Evolutionary conservation across 148 eudicot species (phyloP).

Genomic region (Silene uniflora): DNA sequence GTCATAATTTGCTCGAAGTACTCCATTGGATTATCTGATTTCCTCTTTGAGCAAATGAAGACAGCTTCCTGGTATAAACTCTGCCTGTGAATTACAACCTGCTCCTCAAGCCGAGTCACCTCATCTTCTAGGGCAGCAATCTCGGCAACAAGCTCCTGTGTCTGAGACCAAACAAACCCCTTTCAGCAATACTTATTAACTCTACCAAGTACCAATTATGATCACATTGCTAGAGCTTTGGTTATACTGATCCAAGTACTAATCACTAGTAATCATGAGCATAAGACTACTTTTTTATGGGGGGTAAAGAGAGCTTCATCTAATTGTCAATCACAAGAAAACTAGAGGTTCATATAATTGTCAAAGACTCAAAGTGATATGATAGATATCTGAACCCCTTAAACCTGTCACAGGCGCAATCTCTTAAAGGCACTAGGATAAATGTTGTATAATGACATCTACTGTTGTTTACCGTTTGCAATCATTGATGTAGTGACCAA

Average conservation of each 20-base stretch:
- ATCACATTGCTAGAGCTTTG: background rate
- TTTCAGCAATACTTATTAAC: slow-evolving; percentile 2
- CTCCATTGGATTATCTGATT: slow-evolving; percentile 37
- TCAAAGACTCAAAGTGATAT: too few species aligned
- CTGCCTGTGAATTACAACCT: slow-evolving; percentile 58
- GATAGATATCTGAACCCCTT: too few species aligned
- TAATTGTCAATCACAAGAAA: background rate
- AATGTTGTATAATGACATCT: background rate
- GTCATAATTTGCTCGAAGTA: slow-evolving; percentile 25
- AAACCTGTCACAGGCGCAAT: too few species aligned
- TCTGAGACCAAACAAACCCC: slow-evolving; percentile 35
- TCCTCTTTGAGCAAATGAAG: slow-evolving; percentile 45
- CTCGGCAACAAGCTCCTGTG: slow-evolving; percentile 88
- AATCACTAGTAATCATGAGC: background rate
- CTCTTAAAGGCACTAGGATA: background rate
- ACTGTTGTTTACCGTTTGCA: background rate
- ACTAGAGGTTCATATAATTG: background rate
- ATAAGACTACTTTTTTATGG: background rate
- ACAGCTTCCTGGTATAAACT: slow-evolving; percentile 75
- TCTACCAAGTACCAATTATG: background rate
- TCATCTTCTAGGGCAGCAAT: slow-evolving; percentile 95
- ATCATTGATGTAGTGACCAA: slow-evolving; percentile 7
- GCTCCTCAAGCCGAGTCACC: slow-evolving; percentile 83
- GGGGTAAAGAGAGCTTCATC: background rate
- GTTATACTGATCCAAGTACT: background rate